Base-by-base conservation (phyloP, 2,329 filamentous ascomycete genomes). In the Phialophora tarda region DNA sequence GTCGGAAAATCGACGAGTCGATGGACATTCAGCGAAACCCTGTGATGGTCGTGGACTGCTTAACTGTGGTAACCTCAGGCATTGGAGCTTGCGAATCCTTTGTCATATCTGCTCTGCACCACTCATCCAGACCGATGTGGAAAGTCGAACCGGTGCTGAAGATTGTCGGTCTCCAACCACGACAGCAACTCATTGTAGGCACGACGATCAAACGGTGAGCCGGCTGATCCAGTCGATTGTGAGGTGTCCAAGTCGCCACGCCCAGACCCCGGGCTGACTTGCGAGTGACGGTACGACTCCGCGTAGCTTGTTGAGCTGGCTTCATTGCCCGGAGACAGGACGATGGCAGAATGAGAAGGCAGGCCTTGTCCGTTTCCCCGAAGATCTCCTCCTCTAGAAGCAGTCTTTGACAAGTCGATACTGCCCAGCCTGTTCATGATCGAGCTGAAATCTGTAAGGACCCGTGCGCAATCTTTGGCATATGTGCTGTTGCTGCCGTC, bases 401-500 rank as follows among this genome's bases (percentile, higher is more conserved):
- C 54, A 7, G 64, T 57, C 32, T 34, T 66, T 14, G 54, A 63
- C 17, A 66, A 26, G 41, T 66, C 64, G 44, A 66, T 34, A 17
- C 48, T 59, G 28, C 48, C 51, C 26, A 66, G 32, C 34, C 59
- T 30, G 12, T 30, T 54, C 64, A 63, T 59, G 30, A 66, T 34
- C 32, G 59, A 63, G 47, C 60, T 59, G 53, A 66, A 61, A 28
- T 66, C 64, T 11, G 54, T 51, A 2, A 66, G 64, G 24, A 66
- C 64, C 21, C 53, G 57, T 14, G 59, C 51, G 26, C 64, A 66
- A 48, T 66, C 64, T 48, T 51, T 59, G n/a, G 64, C 59, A 38
- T 66, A 66, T n/a, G 56, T 59, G 30, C 59, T 62, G 55, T 66
- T 66, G 32, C 59, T 66, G 44, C 64, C 62, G 30, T 63, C 41